phyloP scores from a whole-genome alignment of 192 early-diverging fungal genomes.

The Coemansia aciculifera region DNA sequence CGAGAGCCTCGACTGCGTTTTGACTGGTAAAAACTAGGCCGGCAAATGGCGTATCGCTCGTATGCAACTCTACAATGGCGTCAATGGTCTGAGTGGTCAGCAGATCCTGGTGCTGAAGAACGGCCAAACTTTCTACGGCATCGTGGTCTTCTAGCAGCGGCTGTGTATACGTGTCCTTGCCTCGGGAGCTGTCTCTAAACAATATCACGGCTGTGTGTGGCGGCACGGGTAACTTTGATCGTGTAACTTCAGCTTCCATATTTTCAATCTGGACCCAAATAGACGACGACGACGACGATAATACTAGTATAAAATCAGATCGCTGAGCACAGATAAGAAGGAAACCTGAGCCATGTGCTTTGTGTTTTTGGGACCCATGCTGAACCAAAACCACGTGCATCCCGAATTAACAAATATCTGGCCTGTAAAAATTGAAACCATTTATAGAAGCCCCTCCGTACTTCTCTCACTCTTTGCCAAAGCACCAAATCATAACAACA shows the following conservation, averaged over 20 bases:
- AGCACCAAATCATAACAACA: not conserved
- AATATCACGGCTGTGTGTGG: conserved; percentile 22
- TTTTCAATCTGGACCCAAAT: not conserved
- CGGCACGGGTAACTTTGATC: not conserved
- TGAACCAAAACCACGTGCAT: not conserved
- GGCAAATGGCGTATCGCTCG: not conserved
- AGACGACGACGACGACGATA: not conserved
- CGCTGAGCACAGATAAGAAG: not conserved
- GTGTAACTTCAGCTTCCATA: not conserved
- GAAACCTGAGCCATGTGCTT: not conserved
- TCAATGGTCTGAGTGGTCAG: conserved; percentile 19
- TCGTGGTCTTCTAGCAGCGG: conserved; percentile 20
- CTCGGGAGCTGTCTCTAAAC: conserved; percentile 29
- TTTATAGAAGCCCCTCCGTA: not conserved
- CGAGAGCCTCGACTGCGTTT: conserved; percentile 32
- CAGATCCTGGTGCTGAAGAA: conserved; percentile 29
- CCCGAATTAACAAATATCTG: not conserved
- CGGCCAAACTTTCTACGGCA: conserved; percentile 24
- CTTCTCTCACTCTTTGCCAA: not conserved
- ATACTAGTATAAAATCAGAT: not conserved
- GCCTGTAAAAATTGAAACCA: not conserved
- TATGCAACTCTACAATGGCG: conserved; percentile 3
- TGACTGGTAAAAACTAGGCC: conserved; percentile 45
- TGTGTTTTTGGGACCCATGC: conserved; percentile 1
- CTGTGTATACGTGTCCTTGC: conserved; percentile 21